Evolutionary conservation across 2,329 filamentous ascomycete genomes (phyloP).

Genomic region (Aspergillus sp.): DNA sequence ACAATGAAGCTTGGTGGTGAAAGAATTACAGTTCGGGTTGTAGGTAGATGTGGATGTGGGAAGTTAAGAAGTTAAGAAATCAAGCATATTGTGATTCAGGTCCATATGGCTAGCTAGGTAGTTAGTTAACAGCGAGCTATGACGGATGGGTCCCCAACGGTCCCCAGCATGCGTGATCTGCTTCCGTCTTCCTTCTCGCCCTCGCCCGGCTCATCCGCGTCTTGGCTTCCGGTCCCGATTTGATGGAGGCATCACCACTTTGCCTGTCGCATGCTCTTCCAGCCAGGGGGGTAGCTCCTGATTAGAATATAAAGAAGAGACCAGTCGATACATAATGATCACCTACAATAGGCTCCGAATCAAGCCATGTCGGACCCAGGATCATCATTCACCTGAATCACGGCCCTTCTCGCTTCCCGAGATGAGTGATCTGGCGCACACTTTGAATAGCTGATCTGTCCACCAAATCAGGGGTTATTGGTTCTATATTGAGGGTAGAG

Average conservation of each 20-base stretch:
- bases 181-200: not conserved
- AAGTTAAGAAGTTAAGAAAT: too few species aligned
- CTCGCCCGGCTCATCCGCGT: not conserved
- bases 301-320: not conserved
- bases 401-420: not conserved
- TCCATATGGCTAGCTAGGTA: too few species aligned
- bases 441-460: not conserved
- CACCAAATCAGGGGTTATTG: not conserved
- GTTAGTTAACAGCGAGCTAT: too few species aligned
- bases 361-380: slow-evolving; percentile 7
- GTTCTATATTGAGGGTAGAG: not conserved
- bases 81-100: too few species aligned
- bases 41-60: too few species aligned
- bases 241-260: not conserved
- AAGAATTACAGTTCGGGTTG: too few species aligned
- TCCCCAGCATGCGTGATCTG: not conserved
- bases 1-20: not conserved
- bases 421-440: not conserved
- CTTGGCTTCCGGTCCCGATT: not conserved
- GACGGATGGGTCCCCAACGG: not conserved
- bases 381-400: not conserved
- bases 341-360: not conserved
- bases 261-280: too few species aligned
- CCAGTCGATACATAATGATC: not conserved
- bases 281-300: too few species aligned